Evolutionary conservation across 306 rosid species (phyloP).

Genomic region (Vigna radiata): DNA sequence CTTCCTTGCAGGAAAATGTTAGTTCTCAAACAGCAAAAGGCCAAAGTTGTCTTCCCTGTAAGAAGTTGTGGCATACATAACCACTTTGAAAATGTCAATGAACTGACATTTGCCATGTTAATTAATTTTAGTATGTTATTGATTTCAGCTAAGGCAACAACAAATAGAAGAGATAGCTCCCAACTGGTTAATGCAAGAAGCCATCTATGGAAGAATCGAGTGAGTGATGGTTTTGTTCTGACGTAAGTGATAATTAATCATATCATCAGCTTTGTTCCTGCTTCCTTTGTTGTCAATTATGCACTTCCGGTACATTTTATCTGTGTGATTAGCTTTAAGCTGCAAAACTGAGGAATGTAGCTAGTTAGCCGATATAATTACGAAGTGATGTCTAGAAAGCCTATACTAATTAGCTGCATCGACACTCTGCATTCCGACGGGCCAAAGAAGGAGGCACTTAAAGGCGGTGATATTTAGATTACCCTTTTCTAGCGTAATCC

Average conservation of each 20-base stretch:
- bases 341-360: constrained; percentile 19
- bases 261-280: constrained; percentile 32
- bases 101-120: constrained; percentile 1
- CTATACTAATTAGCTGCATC: background rate
- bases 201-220: constrained; percentile 60
- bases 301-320: constrained; percentile 11
- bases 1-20: constrained; percentile 62
- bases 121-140: constrained; percentile 36
- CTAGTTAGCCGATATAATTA: constrained; percentile 2
- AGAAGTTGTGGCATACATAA: constrained; percentile 37
- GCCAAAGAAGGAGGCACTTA: constrained; percentile 6
- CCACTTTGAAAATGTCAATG: constrained; percentile 33
- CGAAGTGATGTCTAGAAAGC: background rate
- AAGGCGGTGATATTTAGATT: constrained; percentile 17
- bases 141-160: constrained; percentile 59
- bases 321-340: constrained; percentile 30
- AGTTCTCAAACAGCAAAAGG: constrained; percentile 50
- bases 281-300: constrained; percentile 7
- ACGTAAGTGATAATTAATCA: constrained; percentile 63
- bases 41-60: constrained; percentile 56
- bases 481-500: background rate
- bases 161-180: constrained; percentile 53
- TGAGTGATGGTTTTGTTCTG: constrained; percentile 71
- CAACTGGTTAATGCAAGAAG: constrained; percentile 55
- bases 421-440: background rate